A percentile compares a stretch with the other conserved stretches of the same genome.
Evolutionary conservation across 1,139 yeast genomes (phyloP).

Genomic region (Pichia sp.): DNA sequence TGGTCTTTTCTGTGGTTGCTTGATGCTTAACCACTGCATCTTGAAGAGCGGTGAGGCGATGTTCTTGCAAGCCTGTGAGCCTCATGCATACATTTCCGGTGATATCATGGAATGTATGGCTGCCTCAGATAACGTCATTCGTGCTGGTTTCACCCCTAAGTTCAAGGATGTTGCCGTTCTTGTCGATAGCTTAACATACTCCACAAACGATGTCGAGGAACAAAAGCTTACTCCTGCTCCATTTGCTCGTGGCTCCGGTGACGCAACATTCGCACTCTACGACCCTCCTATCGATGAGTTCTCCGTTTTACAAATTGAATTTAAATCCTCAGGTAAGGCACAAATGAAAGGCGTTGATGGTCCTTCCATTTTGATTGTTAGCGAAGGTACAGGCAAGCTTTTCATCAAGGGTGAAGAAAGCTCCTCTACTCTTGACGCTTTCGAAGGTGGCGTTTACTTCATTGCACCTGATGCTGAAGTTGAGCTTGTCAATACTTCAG

Average conservation of each 20-base stretch:
- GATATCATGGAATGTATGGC: constrained; percentile 99
- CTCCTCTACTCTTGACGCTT: constrained; percentile 39
- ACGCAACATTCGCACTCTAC: constrained; percentile 62
- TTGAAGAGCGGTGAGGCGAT: constrained; percentile 93
- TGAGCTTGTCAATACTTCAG: constrained; percentile 52
- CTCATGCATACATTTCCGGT: constrained; percentile 95
- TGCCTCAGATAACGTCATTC: constrained; percentile 93
- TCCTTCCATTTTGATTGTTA: constrained; percentile 81
- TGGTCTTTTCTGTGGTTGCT: constrained; percentile 93
- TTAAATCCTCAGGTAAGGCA: constrained; percentile 37
- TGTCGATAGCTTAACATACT: constrained; percentile 86
- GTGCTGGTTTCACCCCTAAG: constrained; percentile 98
- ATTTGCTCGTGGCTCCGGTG: constrained; percentile 65
- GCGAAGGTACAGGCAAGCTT: constrained; percentile 70
- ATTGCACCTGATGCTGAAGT: constrained; percentile 73
- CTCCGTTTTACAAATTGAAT: constrained; percentile 76
- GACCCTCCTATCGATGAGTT: constrained; percentile 98
- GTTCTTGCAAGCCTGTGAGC: constrained; percentile 94
- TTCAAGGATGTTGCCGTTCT: constrained; percentile 90
- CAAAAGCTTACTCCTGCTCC: constrained; percentile 76
- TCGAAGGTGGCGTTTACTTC: constrained; percentile 75
- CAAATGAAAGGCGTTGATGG: constrained; percentile 63
- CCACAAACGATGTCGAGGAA: constrained; percentile 82
- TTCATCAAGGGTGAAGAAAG: constrained; percentile 41
- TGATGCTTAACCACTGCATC: constrained; percentile 81